Base-by-base conservation (phyloP, 805 yeast genomes). In the Candida patagonica region DNA sequence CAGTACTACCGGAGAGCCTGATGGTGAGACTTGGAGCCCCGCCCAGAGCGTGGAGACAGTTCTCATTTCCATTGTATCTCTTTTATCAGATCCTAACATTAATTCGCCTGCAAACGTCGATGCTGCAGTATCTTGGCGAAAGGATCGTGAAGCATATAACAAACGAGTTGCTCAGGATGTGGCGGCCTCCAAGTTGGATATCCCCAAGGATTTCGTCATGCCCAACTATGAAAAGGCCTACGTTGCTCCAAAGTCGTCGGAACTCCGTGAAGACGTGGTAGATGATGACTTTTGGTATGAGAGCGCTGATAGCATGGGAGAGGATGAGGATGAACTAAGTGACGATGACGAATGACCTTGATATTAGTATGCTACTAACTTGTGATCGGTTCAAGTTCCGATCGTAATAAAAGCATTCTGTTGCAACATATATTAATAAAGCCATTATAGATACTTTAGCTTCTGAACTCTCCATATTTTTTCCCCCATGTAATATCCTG, bases 41-140 rank as follows among this genome's bases (percentile, higher is more conserved):
- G 65, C 62, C 2, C 96, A 88, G 65, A 80, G 92, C 19, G 96
- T 86, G 7, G 96, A 89, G 62, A 70, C 83, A 24, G 95, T 89
- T 7, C 71, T 89, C 54, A 81, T 89, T 41, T 83, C 95, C 25
- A 88, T 89, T 48, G 82, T 89, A 15, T 86, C 96, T 6, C 70
- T 89, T 38, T 71, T 89, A 52, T 95, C 87, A 55, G 96, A 89
- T 60, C 97, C 97, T 40, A 89, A 89, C 63, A 80, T 84, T 43
- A 74, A 77, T 45, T 84, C 95, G 1, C 96, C 97, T 5, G 97
- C 97, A 5, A 89, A 89, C 60, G 88, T 89, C 37, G 97, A 89
- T 60, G 97, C 97, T 13, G 83, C 95, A 15, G 86, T 87, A 32
- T 84, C 82, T 52, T 87, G 85, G 74, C 72, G 95, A 54, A 85